Conservation (phyloP, 2,329 filamentous ascomycete genomes). For the Pezicula rhizophila region DNA sequence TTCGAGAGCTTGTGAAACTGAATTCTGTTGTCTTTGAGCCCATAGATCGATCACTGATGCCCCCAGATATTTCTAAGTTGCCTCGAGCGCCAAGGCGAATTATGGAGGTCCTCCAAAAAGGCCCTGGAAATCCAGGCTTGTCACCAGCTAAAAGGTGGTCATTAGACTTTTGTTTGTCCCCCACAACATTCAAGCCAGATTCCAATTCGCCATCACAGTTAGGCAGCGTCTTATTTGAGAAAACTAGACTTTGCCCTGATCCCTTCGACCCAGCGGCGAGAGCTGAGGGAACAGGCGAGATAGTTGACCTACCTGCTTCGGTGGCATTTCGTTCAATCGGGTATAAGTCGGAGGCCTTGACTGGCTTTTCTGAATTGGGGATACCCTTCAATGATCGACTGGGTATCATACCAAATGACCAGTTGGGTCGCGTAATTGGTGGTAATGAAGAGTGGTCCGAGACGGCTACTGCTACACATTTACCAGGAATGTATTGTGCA, state of each 20-base stretch:
- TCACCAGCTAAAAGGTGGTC: conserved; percentile 67
- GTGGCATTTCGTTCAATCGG: conserved; percentile 91
- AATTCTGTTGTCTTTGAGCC: conserved; percentile 65
- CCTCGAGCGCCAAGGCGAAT: conserved; percentile 71
- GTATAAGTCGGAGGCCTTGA: conserved; percentile 75
- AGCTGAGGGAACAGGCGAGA: conserved; percentile 42
- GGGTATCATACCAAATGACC: conserved; percentile 80
- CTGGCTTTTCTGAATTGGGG: conserved; percentile 66
- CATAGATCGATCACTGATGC: conserved; percentile 60
- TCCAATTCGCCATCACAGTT: conserved; percentile 44
- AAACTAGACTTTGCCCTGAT: conserved; percentile 48
- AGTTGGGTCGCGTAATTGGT: conserved; percentile 62
- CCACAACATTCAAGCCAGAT: conserved; percentile 51
- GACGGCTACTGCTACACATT: conserved; percentile 11
- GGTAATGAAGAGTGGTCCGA: conserved; percentile 8
- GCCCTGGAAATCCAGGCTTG: conserved; percentile 44
- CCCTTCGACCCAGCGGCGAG: conserved; percentile 47
- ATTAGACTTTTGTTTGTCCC: conserved; percentile 78
- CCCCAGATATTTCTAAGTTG: conserved; percentile 60
- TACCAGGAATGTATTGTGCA: conserved; percentile 80
- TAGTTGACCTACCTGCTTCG: conserved; percentile 52
- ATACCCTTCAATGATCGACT: conserved; percentile 70
- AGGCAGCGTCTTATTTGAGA: conserved; percentile 61
- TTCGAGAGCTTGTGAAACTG: conserved; percentile 79
- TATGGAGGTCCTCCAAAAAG: conserved; percentile 75